Evolutionary conservation across 2,329 filamentous ascomycete genomes (phyloP).

Genomic region (Fusarium nygamai): DNA sequence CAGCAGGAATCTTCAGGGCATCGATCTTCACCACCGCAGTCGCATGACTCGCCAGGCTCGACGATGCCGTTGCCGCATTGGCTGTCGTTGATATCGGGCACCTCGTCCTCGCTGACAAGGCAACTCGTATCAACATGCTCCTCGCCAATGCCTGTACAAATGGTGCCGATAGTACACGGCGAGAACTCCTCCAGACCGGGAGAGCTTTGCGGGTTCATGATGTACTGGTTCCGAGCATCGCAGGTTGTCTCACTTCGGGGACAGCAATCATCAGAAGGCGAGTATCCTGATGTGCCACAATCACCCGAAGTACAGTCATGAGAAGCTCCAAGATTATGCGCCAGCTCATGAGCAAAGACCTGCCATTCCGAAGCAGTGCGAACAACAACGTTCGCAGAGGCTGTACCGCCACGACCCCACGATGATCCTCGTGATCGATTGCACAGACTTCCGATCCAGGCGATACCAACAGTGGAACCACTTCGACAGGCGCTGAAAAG

Average conservation of each 20-base stretch:
- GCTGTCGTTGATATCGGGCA: conserved; percentile 78
- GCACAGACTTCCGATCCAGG: conserved; percentile 88
- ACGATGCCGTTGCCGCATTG: conserved; percentile 78
- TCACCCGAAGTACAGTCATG: conserved; percentile 29
- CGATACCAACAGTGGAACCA: conserved; percentile 81
- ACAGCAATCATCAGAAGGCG: conserved; percentile 63
- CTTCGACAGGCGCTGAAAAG: conserved; percentile 79
- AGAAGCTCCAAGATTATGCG: conserved; percentile 60
- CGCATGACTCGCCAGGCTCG: conserved; percentile 22
- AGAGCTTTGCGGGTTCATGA: conserved; percentile 89
- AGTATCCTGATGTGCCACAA: neutral
- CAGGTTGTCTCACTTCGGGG: conserved; percentile 73
- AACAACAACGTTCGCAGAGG: conserved; percentile 82
- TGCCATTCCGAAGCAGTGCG: conserved; percentile 84
- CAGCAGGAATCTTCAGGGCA: conserved; percentile 16
- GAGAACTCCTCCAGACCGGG: conserved; percentile 78
- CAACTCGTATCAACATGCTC: conserved; percentile 78
- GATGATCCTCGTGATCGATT: conserved; percentile 54
- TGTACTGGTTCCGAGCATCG: conserved; percentile 75
- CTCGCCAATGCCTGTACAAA: conserved; percentile 81
- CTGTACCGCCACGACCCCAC: conserved; percentile 74
- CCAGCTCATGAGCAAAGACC: conserved; percentile 87
- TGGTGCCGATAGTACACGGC: conserved; percentile 83
- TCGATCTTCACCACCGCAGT: conserved; percentile 11
- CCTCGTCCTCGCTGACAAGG: conserved; percentile 75